A percentile compares a stretch with the other conserved stretches of the same genome.
phyloP scores from a whole-genome alignment of 23 red algal species.

The Gracilariopsis chorda region DNA sequence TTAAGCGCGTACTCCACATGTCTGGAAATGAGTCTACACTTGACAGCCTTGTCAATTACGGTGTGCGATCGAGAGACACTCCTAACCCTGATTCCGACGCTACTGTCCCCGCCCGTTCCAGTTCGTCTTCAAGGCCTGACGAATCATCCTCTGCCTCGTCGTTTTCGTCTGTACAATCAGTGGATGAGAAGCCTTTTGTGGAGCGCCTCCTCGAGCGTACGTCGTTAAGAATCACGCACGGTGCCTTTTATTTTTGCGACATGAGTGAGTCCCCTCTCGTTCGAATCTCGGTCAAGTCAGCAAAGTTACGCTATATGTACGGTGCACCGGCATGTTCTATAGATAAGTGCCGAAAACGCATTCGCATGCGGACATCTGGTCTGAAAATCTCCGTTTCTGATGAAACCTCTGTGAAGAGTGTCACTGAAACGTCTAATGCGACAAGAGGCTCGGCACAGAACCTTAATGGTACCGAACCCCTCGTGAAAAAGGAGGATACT shows the following conservation, averaged over 20 bases:
- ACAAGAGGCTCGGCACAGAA: not conserved
- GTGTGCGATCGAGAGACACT: slow-evolving; percentile 15
- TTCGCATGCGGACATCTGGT: slow-evolving; percentile 18
- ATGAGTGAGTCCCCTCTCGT: slow-evolving; percentile 56
- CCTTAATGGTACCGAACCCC: not conserved
- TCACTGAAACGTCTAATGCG: not conserved
- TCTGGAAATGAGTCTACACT: not conserved
- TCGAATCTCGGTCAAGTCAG: slow-evolving; percentile 33
- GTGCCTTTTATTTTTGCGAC: slow-evolving; percentile 65
- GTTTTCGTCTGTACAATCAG: slow-evolving; percentile 23
- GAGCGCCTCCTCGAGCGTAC: slow-evolving; percentile 29
- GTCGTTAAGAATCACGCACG: slow-evolving; percentile 32
- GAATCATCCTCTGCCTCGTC: slow-evolving; percentile 6
- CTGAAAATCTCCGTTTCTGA: slow-evolving; percentile 36
- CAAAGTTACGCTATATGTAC: slow-evolving; percentile 53
- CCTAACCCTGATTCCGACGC: not conserved
- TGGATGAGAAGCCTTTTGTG: slow-evolving; percentile 44
- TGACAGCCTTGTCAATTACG: not conserved
- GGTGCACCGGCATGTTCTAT: slow-evolving; percentile 40
- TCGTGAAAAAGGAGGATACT: too few species aligned
- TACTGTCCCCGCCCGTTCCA: not conserved
- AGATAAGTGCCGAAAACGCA: slow-evolving; percentile 43
- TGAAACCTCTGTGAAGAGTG: not conserved
- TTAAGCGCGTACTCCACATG: not conserved
- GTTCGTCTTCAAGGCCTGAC: not conserved